A percentile compares a stretch with the other conserved stretches of the same genome.
phyloP scores from a whole-genome alignment of 2,329 filamentous ascomycete genomes.

The Aphanocladium album region DNA sequence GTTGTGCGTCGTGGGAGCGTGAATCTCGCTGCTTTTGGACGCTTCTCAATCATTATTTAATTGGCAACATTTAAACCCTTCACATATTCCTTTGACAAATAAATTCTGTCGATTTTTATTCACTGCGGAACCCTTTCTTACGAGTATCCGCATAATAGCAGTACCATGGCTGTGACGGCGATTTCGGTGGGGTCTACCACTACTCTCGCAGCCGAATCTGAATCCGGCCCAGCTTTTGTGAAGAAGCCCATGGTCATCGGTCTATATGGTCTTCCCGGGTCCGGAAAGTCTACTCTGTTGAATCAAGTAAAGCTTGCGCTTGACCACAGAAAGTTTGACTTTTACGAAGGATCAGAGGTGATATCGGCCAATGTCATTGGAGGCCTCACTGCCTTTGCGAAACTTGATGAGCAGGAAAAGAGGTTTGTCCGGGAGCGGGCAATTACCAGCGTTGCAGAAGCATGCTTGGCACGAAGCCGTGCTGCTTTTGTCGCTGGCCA shows the following conservation, averaged over 20 bases:
- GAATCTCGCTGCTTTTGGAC: background rate
- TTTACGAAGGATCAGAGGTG: conserved; percentile 48
- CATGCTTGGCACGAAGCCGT: conserved; percentile 29
- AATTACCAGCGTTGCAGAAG: conserved; percentile 37
- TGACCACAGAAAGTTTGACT: conserved; percentile 31
- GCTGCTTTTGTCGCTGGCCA: conserved; percentile 50
- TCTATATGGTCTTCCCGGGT: conserved; percentile 50
- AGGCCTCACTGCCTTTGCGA: conserved; percentile 44
- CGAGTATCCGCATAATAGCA: background rate
- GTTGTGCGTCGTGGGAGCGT: too few species aligned
- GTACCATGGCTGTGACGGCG: background rate
- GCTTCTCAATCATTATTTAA: background rate
- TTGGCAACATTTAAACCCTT: background rate
- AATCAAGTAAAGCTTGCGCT: conserved; percentile 33
- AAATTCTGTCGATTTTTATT: background rate
- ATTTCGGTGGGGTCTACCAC: background rate
- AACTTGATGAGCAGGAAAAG: conserved; percentile 32
- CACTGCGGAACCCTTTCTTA: background rate
- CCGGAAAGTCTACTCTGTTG: conserved; percentile 47
- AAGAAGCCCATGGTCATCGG: conserved; percentile 41
- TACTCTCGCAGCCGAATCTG: background rate
- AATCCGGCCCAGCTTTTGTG: background rate
- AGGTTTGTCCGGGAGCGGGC: conserved; percentile 35
- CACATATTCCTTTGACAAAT: background rate
- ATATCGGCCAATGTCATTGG: conserved; percentile 39